These are phyloP conservation scores for Trichoderma harzianum DNA, from an alignment of 2,329 filamentous ascomycete genomes.

Conservation along the genomic window DNA sequence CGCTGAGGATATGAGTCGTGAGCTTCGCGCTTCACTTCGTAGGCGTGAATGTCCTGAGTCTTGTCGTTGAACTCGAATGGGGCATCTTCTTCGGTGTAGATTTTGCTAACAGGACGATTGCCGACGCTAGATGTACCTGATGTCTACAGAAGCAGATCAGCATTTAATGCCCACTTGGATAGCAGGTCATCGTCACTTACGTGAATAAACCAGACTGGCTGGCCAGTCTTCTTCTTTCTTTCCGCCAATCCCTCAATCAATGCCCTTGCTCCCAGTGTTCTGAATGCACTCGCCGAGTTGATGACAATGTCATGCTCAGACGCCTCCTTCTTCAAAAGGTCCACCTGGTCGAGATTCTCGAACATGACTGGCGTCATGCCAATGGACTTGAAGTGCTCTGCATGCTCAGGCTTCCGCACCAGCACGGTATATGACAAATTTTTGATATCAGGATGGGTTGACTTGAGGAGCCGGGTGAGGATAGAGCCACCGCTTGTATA, in stretches of 20 bases:
- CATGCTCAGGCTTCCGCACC: constrained; percentile 29
- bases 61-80: constrained; percentile 39
- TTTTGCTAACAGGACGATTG: constrained; percentile 38
- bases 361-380: constrained; percentile 27
- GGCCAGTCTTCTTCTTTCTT: constrained; percentile 33
- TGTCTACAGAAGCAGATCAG: constrained; percentile 24
- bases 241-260: constrained; percentile 41
- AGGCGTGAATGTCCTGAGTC: constrained; percentile 41
- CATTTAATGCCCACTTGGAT: not conserved
- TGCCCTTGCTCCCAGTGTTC: constrained; percentile 37
- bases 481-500: constrained; percentile 27
- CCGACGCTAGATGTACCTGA: constrained; percentile 44
- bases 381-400: constrained; percentile 22
- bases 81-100: constrained; percentile 24
- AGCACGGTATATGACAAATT: constrained; percentile 24
- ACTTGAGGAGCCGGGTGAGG: constrained; percentile 24
- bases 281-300: constrained; percentile 40
- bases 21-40: constrained; percentile 37
- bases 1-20: constrained; percentile 40
- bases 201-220: constrained; percentile 39
- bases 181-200: constrained; percentile 20
- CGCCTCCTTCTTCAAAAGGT: constrained; percentile 23
- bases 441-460: constrained; percentile 22
- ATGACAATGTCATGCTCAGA: constrained; percentile 38
- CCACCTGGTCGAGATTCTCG: constrained; percentile 25